A percentile compares a stretch with the other conserved stretches of the same genome.
Conservation (phyloP, 2,329 filamentous ascomycete species). For the Fusarium fujikuroi region DNA sequence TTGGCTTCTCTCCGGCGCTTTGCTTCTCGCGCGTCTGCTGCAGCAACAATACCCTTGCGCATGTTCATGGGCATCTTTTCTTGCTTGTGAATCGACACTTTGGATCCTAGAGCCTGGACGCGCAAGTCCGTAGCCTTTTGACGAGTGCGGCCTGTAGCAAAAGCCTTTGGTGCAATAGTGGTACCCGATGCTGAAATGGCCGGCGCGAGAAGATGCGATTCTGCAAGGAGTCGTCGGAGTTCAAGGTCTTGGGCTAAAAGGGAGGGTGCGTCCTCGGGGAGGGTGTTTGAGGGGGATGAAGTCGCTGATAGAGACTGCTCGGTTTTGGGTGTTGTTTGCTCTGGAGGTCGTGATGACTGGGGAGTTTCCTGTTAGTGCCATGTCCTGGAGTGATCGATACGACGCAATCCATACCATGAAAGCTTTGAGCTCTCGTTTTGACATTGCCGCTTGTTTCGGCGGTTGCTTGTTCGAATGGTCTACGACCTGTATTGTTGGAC, state of each 20-base stretch:
- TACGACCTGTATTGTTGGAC: slow-evolving; percentile 66
- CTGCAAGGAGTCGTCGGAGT: slow-evolving; percentile 87
- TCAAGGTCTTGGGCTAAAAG: slow-evolving; percentile 93
- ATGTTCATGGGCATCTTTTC: slow-evolving; percentile 90
- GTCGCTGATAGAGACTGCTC: slow-evolving; percentile 34
- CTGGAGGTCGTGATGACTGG: slow-evolving; percentile 62
- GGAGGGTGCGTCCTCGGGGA: slow-evolving; percentile 68
- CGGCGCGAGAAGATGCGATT: slow-evolving; percentile 82
- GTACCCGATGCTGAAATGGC: slow-evolving; percentile 58
- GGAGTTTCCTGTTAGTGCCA: slow-evolving; percentile 9
- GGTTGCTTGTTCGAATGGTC: slow-evolving; percentile 62
- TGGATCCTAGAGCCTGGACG: slow-evolving; percentile 83
- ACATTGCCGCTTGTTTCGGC: slow-evolving; percentile 58
- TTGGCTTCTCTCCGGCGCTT: slow-evolving; percentile 80
- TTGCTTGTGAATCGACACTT: slow-evolving; percentile 77
- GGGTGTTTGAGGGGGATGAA: slow-evolving; percentile 47
- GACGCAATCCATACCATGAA: slow-evolving; percentile 70
- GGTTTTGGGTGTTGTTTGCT: slow-evolving; percentile 43
- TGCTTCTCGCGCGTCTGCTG: slow-evolving; percentile 72
- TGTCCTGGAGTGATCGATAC: not conserved
- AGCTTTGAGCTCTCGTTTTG: slow-evolving; percentile 77
- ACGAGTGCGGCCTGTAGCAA: slow-evolving; percentile 74
- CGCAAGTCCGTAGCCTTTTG: slow-evolving; percentile 87
- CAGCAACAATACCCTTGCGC: slow-evolving; percentile 83
- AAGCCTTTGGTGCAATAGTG: slow-evolving; percentile 54